phyloP scores from a whole-genome alignment of 73 alveolate species.

The Stentor roeselii region DNA sequence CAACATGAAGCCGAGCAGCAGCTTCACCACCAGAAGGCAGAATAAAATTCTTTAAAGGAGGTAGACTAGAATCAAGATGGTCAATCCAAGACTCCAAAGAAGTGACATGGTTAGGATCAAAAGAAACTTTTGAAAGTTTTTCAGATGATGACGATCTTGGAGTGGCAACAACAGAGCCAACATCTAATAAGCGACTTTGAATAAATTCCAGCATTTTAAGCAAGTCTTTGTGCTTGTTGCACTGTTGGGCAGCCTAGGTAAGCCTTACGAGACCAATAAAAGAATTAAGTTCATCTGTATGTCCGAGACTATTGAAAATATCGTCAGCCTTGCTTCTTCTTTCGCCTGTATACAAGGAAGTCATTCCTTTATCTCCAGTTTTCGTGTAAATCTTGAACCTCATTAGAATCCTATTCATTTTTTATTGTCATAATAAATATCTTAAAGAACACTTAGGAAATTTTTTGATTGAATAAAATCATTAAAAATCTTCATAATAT shows the following conservation, averaged over 20 bases:
- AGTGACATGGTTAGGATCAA: constrained; percentile 42
- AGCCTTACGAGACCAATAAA: constrained; percentile 49
- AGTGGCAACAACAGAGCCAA: constrained; percentile 70
- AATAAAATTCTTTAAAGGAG: constrained; percentile 56
- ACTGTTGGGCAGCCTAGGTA: neutral
- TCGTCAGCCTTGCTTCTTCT: constrained; percentile 42
- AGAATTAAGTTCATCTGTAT: constrained; percentile 65
- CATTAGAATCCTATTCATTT: constrained; percentile 3
- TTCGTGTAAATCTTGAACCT: constrained; percentile 43
- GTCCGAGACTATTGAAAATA: constrained; percentile 55
- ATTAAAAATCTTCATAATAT: too few relatives aligned
- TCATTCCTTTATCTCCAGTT: constrained; percentile 78
- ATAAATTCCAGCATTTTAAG: constrained; percentile 24
- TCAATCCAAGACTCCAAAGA: constrained; percentile 62
- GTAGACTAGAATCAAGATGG: constrained; percentile 37
- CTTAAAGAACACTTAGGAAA: too few relatives aligned
- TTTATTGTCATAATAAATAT: too few relatives aligned
- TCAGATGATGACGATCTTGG: constrained; percentile 58
- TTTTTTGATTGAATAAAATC: too few relatives aligned
- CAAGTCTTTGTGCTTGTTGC: neutral
- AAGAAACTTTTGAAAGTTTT: constrained; percentile 42
- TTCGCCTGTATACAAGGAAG: constrained; percentile 66
- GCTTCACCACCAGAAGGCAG: constrained; percentile 71
- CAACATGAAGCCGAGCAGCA: constrained; percentile 52
- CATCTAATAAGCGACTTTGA: constrained; percentile 56